Conservation (phyloP, 2,329 filamentous ascomycete genomes). For the Cadophora gregata region DNA sequence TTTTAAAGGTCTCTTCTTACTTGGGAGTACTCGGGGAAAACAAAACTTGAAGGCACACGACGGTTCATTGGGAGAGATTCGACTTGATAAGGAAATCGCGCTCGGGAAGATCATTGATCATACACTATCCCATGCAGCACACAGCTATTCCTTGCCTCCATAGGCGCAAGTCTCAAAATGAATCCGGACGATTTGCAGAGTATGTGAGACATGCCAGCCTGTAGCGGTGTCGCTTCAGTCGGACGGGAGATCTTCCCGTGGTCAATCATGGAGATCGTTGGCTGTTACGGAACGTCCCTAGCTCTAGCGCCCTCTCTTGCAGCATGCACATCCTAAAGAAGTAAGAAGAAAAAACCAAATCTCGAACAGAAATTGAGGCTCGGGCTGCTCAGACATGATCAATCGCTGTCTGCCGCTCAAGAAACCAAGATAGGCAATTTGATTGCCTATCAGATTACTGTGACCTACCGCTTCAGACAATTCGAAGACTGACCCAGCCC, state of each 20-base stretch:
- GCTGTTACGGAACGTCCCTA: not conserved
- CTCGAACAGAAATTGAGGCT: not conserved
- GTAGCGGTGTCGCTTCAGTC: not conserved
- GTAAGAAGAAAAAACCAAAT: not conserved
- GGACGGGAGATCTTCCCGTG: constrained; percentile 11
- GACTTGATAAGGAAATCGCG: not conserved
- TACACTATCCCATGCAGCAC: constrained; percentile 5
- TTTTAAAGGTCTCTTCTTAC: not conserved
- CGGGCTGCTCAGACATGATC: too few relatives aligned
- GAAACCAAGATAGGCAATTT: too few relatives aligned
- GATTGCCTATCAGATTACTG: too few relatives aligned
- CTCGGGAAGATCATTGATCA: constrained; percentile 3
- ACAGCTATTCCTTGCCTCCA: constrained; percentile 9
- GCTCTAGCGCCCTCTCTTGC: not conserved
- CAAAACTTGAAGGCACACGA: not conserved
- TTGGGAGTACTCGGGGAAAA: not conserved
- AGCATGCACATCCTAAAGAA: not conserved
- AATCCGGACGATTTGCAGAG: not conserved
- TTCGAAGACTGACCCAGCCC: too few relatives aligned
- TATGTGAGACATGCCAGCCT: constrained; percentile 12
- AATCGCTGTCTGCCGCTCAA: too few relatives aligned
- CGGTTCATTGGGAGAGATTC: not conserved
- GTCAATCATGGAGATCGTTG: constrained; percentile 10
- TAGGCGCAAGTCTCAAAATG: not conserved
- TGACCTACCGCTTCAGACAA: too few relatives aligned